Evolutionary conservation across 495 filamentous ascomycete genomes (phyloP).

Genomic region (Bombardia bombarda): DNA sequence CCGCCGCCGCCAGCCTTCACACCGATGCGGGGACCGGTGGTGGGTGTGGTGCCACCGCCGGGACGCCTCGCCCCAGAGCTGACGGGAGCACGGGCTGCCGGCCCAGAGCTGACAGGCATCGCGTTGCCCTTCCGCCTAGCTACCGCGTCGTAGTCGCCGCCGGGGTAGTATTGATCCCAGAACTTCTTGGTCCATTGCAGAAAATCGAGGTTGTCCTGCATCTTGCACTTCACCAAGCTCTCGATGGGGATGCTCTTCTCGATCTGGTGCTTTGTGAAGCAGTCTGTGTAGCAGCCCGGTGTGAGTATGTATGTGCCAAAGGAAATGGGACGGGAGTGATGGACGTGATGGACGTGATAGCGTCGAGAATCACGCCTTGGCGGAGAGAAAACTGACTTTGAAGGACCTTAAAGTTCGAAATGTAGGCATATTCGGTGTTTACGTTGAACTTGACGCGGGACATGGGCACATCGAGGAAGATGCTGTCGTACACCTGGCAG

Average conservation of each 20-base stretch:
- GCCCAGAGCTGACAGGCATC: conserved; percentile 37
- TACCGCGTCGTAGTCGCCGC: conserved; percentile 90
- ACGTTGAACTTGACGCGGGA: conserved; percentile 95
- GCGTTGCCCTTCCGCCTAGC: conserved; percentile 72
- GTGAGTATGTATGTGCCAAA: conserved; percentile 13
- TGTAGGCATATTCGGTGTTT: conserved; percentile 92
- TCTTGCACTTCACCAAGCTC: conserved; percentile 89
- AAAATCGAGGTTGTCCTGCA: conserved; percentile 99
- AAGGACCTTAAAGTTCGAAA: conserved; percentile 95
- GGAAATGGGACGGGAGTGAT: conserved; percentile 2
- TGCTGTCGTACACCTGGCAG: conserved; percentile 96
- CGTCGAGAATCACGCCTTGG: too few relatives aligned
- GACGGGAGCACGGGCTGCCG: conserved; percentile 36
- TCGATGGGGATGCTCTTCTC: conserved; percentile 85
- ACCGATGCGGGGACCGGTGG: conserved; percentile 43
- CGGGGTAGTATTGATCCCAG: conserved; percentile 97
- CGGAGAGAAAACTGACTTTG: conserved; percentile 60
- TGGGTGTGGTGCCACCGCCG: conserved; percentile 72
- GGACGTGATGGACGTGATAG: background rate
- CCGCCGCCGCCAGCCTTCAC: conserved; percentile 43
- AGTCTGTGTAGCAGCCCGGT: conserved; percentile 40
- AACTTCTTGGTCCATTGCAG: conserved; percentile 92
- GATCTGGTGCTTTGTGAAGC: conserved; percentile 76
- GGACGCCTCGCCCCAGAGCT: conserved; percentile 38
- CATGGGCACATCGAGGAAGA: conserved; percentile 96